Evolutionary conservation across 495 filamentous ascomycete genomes (phyloP), one percentile per base, ranked within the genome.

Genomic region (Aspergillus nidulans): DNA sequence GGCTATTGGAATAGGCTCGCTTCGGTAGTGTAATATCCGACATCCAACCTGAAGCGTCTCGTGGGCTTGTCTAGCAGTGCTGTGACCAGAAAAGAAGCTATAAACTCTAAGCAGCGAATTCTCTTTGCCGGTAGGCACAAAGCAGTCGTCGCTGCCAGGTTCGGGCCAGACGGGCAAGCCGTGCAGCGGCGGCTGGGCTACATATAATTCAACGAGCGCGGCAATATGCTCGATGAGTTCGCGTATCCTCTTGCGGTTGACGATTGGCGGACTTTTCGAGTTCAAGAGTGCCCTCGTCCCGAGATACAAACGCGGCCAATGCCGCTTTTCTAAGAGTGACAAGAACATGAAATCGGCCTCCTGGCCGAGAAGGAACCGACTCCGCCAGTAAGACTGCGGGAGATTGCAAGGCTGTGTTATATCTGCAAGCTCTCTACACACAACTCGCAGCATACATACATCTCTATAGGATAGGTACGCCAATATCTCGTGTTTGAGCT

Each of bases 151-250:
- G 43, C 40, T 5, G 7, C 16, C n/a, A 42, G 40, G 38, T 8
- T n/a, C 23, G 18, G 21, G 24, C 0, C 21, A 9, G 41, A 49
- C 1, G 4, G 39, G 13, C 25, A 21, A 43, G 16, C 52, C 55
- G 18, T 5, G 24, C 28, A 50, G 55, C 12, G 21, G 26, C 24
- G 23, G 28, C 10, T 40, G 43, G 9, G 42, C 26, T 24, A 34
- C 0, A 10, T 45, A 34, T 26, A 12, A 36, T 6, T 56, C 42
- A 16, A 62, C 55, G 40, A 58, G 51, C 32, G 38, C 30, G 19
- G 86, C 87, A 49, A 91, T 84, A 0, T 89, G 89, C 60, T 90
- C 86, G 6, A 92, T 76, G 6, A 91, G 79, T 62, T 88, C 84
- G 1, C 52, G 52, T 20, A 56, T 51, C 45, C 59, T 55, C 41